Base-by-base conservation (phyloP, 164 flowering plant species). In the Aristolochia contorta region DNA sequence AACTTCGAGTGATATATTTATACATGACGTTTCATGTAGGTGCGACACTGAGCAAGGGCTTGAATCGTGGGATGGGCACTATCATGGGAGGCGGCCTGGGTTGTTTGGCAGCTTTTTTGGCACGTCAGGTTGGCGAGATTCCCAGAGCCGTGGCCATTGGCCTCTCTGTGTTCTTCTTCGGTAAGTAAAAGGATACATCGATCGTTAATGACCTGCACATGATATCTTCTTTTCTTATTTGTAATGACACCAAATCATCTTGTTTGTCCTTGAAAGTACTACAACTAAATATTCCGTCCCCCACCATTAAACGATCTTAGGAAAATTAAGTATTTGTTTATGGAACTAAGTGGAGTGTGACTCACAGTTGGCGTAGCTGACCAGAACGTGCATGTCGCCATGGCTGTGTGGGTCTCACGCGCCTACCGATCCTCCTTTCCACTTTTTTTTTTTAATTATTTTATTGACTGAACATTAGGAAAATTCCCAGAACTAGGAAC, bases 21-120 rank as follows among this genome's bases (percentile, higher is more conserved):
- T n/a, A n/a, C n/a, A n/a, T n/a, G n/a, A n/a, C n/a, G n/a, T n/a
- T 25, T 3, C 8, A 50, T 59, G 46, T 49, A 90, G 97, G 97
- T 68, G 94, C 94, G 45, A 79, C 84, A 58, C 70, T 90, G 8
- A 69, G 90, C 62, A 90, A 90, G 73, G 94, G 92, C 8, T 55
- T 90, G 51, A 83, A 83, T 55, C 81, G 97, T 12, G 89, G 80
- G n/a, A 50, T 82, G 25, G 97, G 97, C 10, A 89, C 97, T 1
- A 60, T 85, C 49, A 3, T 80, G 47, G 97, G 94, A 15, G 97
- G 90, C 12, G 82, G 74, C 22, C 52, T 87, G 54, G 97, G 94
- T 24, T 79, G 80, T 65, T 59, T 77, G 59, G 84, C 82, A 0
- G 85, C 86, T 45, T 54, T 67, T 67, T 56, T 81, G 13, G 88